Evolutionary conservation across 805 yeast genomes (phyloP), one percentile per base, ranked within the genome.

Genomic region (Suhomyces sp.): DNA sequence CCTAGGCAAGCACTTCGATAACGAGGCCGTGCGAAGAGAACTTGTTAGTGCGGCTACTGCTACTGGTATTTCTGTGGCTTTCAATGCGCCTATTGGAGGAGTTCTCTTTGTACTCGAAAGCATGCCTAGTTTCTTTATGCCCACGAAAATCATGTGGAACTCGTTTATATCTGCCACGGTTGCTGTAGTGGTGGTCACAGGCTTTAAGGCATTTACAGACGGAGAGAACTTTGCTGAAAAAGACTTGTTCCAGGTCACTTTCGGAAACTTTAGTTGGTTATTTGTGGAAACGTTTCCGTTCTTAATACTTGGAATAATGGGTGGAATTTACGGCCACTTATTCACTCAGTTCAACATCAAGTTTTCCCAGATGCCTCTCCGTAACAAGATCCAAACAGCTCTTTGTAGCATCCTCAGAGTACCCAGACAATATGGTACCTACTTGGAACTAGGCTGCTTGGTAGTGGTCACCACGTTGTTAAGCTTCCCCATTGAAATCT

Each of bases 21-120:
- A 80, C 55, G 90, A 85, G 61, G 90, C 88, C 0, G 68, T 77
- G 7, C 73, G 79, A 53, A 77, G 96, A 53, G 93, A 88, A 56
- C 62, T 90, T 8, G 64, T 86, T 13, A 76, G 86, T 17, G 91
- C 96, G 1, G 88, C 92, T 0, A 80, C 89, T 0, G 92, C 96
- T 0, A 85, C 92, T 0, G 97, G 96, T 5, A 86, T 90, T 23
- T 83, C 92, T 0, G 88, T 87, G 12, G 96, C 96, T 0, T 89
- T 90, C 68, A 87, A 87, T 55, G 85, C 96, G 0, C 96, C 97
- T 2, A 84, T 90, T 52, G 96, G 96, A 6, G 97, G 96, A 1
- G 94, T 90, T 1, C 66, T 90, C 31, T 90, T 89, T 66, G 86
- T 87, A 4, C 66, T 88, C 17, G 96, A 90, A 61, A 84, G 83